Evolutionary conservation across 106 monocot genomes (phyloP).

Genomic region (Dendrobium nobile): DNA sequence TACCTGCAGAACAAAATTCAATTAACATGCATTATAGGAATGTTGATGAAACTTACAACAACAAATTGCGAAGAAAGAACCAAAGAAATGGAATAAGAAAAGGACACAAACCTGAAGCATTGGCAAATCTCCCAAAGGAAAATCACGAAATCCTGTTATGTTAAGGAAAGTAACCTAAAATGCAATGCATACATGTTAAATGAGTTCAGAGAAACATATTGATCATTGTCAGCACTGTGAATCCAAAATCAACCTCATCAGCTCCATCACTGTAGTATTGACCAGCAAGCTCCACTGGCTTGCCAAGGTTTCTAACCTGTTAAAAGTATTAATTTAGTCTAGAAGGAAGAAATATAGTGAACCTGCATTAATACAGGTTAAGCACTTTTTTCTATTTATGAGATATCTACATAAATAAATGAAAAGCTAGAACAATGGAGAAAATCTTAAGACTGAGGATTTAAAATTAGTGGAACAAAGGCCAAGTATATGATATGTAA

Average conservation of each 20-base stretch:
- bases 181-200: constrained; percentile 2
- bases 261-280: constrained; percentile 98
- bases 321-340: background rate
- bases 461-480: background rate
- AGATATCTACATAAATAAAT: too few relatives aligned
- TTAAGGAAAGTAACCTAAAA: constrained; percentile 92
- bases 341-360: background rate
- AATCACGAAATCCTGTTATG: constrained; percentile 98
- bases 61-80: background rate
- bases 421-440: too few relatives aligned
- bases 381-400: background rate
- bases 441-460: background rate
- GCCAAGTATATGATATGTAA: background rate
- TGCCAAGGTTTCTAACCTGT: constrained; percentile 96
- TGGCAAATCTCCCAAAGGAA: constrained; percentile 78
- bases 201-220: background rate
- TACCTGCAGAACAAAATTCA: constrained; percentile 38
- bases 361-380: background rate
- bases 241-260: constrained; percentile 65
- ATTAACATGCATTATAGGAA: background rate
- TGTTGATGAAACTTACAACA: background rate
- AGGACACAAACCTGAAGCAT: constrained; percentile 68
- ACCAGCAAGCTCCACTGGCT: constrained; percentile 89
- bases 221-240: background rate
- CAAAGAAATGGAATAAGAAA: background rate